Evolutionary conservation across 2,329 filamentous ascomycete genomes (phyloP).

Genomic region (Penicillium sp.): DNA sequence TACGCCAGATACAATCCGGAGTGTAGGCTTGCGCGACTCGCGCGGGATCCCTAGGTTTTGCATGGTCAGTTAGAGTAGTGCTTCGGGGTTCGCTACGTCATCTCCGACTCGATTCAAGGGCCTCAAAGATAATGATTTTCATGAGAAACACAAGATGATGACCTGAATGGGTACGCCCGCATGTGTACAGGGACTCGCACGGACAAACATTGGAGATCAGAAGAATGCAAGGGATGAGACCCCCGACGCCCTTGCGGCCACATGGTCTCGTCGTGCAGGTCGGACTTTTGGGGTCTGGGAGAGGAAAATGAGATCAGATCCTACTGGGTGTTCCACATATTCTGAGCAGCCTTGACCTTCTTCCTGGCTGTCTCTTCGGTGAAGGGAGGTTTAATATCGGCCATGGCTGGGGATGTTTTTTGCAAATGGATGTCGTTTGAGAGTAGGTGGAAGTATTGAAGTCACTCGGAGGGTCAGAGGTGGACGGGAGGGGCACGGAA

Average conservation of each 20-base stretch:
- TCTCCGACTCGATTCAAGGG: background rate
- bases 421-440: background rate
- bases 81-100: conserved; percentile 14
- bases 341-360: conserved; percentile 83
- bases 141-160: background rate
- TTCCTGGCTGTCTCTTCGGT: conserved; percentile 68
- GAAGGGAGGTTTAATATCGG: conserved; percentile 65
- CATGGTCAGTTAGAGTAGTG: conserved; percentile 5
- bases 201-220: conserved; percentile 16
- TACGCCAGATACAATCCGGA: conserved; percentile 75
- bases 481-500: background rate
- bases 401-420: conserved; percentile 31
- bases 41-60: conserved; percentile 59
- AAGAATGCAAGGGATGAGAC: conserved; percentile 23
- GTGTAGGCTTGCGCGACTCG: conserved; percentile 74
- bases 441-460: background rate
- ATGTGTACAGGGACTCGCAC: conserved; percentile 17
- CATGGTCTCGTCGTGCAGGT: conserved; percentile 11
- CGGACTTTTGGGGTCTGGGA: background rate
- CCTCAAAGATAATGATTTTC: background rate
- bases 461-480: background rate
- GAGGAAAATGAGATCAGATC: conserved; percentile 19
- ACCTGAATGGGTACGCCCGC: conserved; percentile 4
- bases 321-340: conserved; percentile 78
- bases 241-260: conserved; percentile 18